phyloP scores from a whole-genome alignment of 257 asterid species.

The Coffea eugenioides region DNA sequence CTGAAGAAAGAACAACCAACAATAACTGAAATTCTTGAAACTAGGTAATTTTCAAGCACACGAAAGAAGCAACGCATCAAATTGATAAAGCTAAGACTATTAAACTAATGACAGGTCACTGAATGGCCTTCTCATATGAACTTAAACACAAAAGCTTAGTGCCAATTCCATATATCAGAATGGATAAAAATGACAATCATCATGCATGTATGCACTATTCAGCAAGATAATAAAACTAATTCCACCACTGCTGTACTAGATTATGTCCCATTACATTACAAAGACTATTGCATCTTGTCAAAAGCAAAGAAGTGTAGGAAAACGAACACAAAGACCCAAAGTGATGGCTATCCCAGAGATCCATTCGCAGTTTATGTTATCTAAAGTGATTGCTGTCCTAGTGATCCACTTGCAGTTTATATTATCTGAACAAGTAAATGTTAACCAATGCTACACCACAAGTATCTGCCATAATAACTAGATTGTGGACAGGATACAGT shows the following conservation, averaged over 20 bases:
- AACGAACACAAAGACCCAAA: background rate
- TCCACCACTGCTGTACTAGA: background rate
- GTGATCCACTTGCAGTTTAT: background rate
- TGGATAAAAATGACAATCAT: background rate
- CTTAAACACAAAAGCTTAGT: background rate
- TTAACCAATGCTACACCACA: background rate
- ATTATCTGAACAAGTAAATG: background rate
- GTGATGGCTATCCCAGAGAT: background rate
- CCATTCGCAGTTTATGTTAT: background rate
- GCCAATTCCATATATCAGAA: background rate
- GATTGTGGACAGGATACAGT: background rate
- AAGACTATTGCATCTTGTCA: background rate
- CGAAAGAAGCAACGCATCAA: background rate
- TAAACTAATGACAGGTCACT: background rate
- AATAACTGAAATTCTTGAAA: background rate
- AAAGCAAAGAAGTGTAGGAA: background rate
- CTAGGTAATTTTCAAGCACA: background rate
- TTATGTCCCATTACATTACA: background rate
- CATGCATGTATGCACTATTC: background rate
- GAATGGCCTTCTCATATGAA: background rate
- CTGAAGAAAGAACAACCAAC: background rate
- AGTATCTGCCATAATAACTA: background rate
- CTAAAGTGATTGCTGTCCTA: background rate
- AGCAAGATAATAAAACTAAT: background rate
- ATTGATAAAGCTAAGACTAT: background rate